Percentiles rank a stretch among this genome's conserved stretches.
Evolutionary conservation across 2,329 filamentous ascomycete genomes (phyloP).

Genomic region (Orbilia javanica): DNA sequence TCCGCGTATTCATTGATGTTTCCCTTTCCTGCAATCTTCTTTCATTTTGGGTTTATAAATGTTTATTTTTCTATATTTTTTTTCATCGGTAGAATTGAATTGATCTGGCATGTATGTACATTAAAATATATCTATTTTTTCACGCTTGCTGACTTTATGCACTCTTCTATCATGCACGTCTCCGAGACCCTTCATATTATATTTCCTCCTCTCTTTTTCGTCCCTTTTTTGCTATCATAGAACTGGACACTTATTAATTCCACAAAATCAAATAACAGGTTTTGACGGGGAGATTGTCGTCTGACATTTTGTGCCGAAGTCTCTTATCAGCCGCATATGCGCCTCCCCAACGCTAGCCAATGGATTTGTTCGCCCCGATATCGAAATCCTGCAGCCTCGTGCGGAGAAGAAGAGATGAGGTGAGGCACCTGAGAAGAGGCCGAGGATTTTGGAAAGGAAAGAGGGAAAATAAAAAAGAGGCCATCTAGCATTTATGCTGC

Average conservation of each 20-base stretch:
- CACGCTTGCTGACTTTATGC: background rate
- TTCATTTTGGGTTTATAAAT: background rate
- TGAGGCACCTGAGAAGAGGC: background rate
- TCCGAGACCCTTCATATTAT: no score
- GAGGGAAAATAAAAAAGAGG: background rate
- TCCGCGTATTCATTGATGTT: background rate
- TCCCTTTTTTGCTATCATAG: no score
- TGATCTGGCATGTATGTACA: constrained; percentile 27
- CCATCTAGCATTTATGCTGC: constrained; percentile 1
- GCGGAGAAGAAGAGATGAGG: constrained; percentile 19
- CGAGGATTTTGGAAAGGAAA: background rate
- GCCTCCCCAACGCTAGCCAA: constrained; percentile 4
- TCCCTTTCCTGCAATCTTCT: background rate
- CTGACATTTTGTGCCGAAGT: constrained; percentile 1
- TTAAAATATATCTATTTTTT: constrained; percentile 22
- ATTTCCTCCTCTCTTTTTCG: no score
- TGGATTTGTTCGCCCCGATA: background rate
- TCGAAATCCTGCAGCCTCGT: constrained; percentile 22
- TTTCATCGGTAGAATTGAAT: constrained; percentile 18
- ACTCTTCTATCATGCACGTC: no score
- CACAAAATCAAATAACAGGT: background rate
- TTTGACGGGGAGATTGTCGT: background rate
- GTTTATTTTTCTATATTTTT: background rate
- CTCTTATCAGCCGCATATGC: constrained; percentile 24
- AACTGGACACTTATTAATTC: no score